A percentile compares a stretch with the other conserved stretches of the same genome.
Conservation (phyloP, 2,329 filamentous ascomycete species). For the Scopulariopsis brevicaulis region DNA sequence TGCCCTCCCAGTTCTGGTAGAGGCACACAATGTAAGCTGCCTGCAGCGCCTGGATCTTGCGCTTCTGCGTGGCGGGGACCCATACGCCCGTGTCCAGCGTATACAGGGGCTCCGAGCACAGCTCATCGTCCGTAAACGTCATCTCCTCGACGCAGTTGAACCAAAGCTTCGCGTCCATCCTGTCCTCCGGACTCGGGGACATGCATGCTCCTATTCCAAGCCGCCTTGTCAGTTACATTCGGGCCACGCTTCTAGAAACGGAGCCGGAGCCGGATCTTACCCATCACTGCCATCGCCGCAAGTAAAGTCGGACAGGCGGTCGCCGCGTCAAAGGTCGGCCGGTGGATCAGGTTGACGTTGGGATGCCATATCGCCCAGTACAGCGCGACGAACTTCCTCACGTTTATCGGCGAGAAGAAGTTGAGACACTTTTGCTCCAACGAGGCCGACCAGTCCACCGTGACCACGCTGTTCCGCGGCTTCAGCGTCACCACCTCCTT, state of each 20-base stretch:
- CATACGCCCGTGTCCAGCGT: constrained; percentile 5
- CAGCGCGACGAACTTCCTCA: constrained; percentile 18
- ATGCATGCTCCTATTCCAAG: constrained; percentile 12
- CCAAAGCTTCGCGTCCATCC: constrained; percentile 19
- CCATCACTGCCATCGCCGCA: constrained; percentile 21
- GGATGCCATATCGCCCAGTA: constrained; percentile 25
- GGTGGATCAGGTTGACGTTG: constrained; percentile 21
- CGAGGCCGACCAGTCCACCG: constrained; percentile 18
- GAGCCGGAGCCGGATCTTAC: constrained; percentile 8
- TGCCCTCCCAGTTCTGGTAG: constrained; percentile 26
- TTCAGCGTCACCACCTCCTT: constrained; percentile 21
- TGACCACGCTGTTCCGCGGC: constrained; percentile 20
- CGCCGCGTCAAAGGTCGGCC: constrained; percentile 19
- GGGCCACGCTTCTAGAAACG: neutral
- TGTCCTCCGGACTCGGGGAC: constrained; percentile 17
- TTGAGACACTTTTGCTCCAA: constrained; percentile 15
- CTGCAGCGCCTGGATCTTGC: constrained; percentile 21
- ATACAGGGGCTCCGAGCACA: constrained; percentile 15
- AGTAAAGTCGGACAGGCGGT: constrained; percentile 17
- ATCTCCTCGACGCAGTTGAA: constrained; percentile 25
- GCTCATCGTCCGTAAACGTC: constrained; percentile 22
- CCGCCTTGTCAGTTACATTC: constrained; percentile 4
- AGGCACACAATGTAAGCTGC: constrained; percentile 23
- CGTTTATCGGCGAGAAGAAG: constrained; percentile 14
- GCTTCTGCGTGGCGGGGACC: constrained; percentile 8